These are phyloP conservation scores for Chloris gayana DNA, from an alignment of 176 grass and related monocot species.

Conservation along the genomic window DNA sequence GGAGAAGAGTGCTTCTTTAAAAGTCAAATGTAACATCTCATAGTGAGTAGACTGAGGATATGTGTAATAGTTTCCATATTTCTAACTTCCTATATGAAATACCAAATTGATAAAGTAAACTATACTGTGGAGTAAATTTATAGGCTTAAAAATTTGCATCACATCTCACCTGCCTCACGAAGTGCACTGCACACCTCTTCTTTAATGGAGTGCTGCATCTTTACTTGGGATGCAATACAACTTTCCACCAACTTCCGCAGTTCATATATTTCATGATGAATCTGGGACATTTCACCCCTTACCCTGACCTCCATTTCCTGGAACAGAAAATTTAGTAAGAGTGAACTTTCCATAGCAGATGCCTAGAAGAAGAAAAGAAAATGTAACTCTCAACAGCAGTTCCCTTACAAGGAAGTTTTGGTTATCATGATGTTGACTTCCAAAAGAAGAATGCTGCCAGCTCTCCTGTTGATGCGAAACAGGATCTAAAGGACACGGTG, in stretches of 20 bases:
- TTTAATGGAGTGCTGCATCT: conserved; percentile 78
- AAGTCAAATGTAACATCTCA: conserved; percentile 9
- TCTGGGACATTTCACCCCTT: conserved; percentile 77
- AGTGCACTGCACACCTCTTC: conserved; percentile 77
- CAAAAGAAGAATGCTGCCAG: conserved; percentile 60
- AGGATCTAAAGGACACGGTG: conserved; percentile 57
- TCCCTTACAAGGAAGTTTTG: conserved; percentile 54
- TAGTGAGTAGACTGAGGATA: neutral
- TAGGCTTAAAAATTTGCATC: conserved; percentile 1
- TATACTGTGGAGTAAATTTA: neutral
- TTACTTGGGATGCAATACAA: conserved; percentile 89
- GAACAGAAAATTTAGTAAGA: conserved; percentile 43
- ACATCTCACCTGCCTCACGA: conserved; percentile 69
- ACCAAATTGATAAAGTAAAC: neutral
- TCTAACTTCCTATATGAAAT: neutral
- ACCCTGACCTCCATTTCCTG: conserved; percentile 67
- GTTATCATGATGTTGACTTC: conserved; percentile 50
- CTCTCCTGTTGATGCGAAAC: conserved; percentile 53
- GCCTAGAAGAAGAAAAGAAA: neutral
- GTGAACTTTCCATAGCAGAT: conserved; percentile 12
- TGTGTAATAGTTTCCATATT: neutral
- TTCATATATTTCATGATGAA: conserved; percentile 88
- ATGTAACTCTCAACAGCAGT: conserved; percentile 25
- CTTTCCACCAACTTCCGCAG: conserved; percentile 78
- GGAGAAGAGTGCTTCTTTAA: conserved; percentile 2